These are phyloP conservation scores for Fistulina hepatica DNA, from an alignment of 1,284 basidiomycete species.

Conservation along the genomic window DNA sequence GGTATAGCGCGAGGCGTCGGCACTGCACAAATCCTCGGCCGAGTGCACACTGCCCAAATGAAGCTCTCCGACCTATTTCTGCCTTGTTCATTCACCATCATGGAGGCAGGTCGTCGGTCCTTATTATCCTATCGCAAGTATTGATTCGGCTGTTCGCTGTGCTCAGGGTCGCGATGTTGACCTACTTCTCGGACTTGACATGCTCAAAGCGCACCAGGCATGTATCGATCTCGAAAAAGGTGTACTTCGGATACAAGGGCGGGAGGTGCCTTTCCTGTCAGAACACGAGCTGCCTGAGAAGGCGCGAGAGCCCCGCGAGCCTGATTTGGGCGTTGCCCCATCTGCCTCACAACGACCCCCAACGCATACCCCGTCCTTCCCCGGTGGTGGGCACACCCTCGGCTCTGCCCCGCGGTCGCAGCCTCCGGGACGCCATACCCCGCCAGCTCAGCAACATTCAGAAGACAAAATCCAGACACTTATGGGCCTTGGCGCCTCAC, in stretches of 20 bases:
- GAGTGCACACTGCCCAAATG: constrained; percentile 89
- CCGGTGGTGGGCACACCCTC: constrained; percentile 49
- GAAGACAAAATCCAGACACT: constrained; percentile 47
- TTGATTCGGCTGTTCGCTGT: constrained; percentile 3
- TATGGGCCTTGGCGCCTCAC: constrained; percentile 64
- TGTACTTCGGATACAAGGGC: constrained; percentile 79
- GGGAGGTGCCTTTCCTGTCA: constrained; percentile 79
- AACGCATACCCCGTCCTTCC: constrained; percentile 31
- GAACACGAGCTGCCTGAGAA: constrained; percentile 93
- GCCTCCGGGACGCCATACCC: constrained; percentile 15
- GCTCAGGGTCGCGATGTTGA: constrained; percentile 80
- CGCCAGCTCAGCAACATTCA: constrained; percentile 25
- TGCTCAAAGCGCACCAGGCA: constrained; percentile 96
- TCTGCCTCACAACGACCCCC: constrained; percentile 15
- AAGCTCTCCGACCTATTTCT: constrained; percentile 78
- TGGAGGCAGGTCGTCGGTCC: constrained; percentile 54
- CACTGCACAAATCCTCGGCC: constrained; percentile 88
- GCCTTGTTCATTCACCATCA: constrained; percentile 89
- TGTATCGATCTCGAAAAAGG: constrained; percentile 88
- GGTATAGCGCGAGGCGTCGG: constrained; percentile 95
- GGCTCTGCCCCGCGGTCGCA: constrained; percentile 27
- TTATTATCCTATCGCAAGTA: not conserved
- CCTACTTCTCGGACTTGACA: constrained; percentile 91
- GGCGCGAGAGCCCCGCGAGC: constrained; percentile 33
- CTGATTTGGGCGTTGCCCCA: constrained; percentile 13